A percentile compares a stretch with the other conserved stretches of the same genome.
These are phyloP conservation scores for Hordeum pubiflorum DNA, from an alignment of 202 grass and related monocot species.

Conservation along the genomic window DNA sequence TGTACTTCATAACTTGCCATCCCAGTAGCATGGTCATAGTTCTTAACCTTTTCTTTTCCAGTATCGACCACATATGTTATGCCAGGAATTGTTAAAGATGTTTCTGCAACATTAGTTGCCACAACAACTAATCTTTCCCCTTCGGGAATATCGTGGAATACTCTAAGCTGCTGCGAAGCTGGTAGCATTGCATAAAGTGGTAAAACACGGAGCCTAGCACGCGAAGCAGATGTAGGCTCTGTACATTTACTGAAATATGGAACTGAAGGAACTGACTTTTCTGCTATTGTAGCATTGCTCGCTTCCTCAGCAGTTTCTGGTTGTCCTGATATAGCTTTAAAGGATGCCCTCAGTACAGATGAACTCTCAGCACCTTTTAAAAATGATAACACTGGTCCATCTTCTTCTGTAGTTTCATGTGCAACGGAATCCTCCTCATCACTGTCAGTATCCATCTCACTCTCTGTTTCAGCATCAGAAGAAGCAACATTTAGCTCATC, in stretches of 20 bases:
- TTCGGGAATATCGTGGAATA: constrained; percentile 68
- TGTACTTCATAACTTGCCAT: constrained; percentile 76
- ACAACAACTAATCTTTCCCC: constrained; percentile 89
- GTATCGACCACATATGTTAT: constrained; percentile 97
- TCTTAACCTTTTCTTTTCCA: constrained; percentile 96
- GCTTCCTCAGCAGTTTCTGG: constrained; percentile 16
- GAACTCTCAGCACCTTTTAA: constrained; percentile 46
- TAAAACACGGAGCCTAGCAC: constrained; percentile 48
- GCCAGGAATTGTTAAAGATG: constrained; percentile 88
- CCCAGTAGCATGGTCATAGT: constrained; percentile 67
- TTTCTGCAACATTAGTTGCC: constrained; percentile 97
- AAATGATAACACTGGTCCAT: constrained; percentile 51
- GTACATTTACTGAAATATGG: constrained; percentile 18
- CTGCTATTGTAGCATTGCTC: constrained; percentile 21
- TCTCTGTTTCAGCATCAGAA: constrained; percentile 52
- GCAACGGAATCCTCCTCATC: constrained; percentile 46
- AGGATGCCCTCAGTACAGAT: constrained; percentile 68
- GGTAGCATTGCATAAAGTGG: constrained; percentile 93
- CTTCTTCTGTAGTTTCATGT: constrained; percentile 38
- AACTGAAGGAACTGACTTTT: constrained; percentile 27
- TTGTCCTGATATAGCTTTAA: constrained; percentile 53
- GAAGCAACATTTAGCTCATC: constrained; percentile 43
- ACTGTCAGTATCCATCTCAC: constrained; percentile 46
- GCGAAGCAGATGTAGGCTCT: constrained; percentile 23
- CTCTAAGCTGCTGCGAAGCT: constrained; percentile 79